phyloP scores from a whole-genome alignment of 2,329 filamentous ascomycete genomes.

The Beauveria sp. region DNA sequence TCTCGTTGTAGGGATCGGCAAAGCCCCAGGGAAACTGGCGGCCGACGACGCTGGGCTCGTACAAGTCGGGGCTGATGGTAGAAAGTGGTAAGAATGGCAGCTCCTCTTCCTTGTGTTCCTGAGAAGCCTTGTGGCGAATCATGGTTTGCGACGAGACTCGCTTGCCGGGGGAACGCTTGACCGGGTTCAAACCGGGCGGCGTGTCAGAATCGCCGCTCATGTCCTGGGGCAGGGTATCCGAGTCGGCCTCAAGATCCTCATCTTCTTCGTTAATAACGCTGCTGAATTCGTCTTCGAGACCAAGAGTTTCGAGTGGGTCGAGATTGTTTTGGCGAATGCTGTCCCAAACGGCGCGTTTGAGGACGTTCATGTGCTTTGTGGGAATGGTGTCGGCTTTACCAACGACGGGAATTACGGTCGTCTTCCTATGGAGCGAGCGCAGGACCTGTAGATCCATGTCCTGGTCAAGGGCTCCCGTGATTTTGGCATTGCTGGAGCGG shows the following conservation, averaged over 20 bases:
- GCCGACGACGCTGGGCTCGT: constrained; percentile 72
- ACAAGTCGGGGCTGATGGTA: constrained; percentile 87
- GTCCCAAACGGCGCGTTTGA: constrained; percentile 87
- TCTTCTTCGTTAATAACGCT: constrained; percentile 48
- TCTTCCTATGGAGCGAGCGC: constrained; percentile 82
- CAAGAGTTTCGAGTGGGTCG: constrained; percentile 80
- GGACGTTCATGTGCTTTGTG: constrained; percentile 82
- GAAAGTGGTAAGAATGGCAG: constrained; percentile 76
- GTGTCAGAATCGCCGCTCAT: neutral
- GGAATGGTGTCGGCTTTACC: constrained; percentile 96
- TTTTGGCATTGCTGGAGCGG: constrained; percentile 20
- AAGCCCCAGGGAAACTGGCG: constrained; percentile 95
- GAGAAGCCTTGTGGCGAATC: constrained; percentile 36
- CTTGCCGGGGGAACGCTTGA: constrained; percentile 24
- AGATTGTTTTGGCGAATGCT: constrained; percentile 74
- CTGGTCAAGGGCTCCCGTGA: constrained; percentile 69
- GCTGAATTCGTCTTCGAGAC: constrained; percentile 67
- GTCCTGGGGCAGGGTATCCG: constrained; percentile 32
- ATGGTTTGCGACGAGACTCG: constrained; percentile 39
- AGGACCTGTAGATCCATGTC: constrained; percentile 87
- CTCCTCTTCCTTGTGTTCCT: constrained; percentile 43
- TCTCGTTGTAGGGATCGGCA: constrained; percentile 81
- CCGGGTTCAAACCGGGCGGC: neutral
- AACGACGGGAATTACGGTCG: constrained; percentile 89
- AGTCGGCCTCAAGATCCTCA: constrained; percentile 43